Percentiles rank a stretch among this genome's conserved stretches.
phyloP scores from a whole-genome alignment of 768 basidiomycete species.

The Suillus spraguei region DNA sequence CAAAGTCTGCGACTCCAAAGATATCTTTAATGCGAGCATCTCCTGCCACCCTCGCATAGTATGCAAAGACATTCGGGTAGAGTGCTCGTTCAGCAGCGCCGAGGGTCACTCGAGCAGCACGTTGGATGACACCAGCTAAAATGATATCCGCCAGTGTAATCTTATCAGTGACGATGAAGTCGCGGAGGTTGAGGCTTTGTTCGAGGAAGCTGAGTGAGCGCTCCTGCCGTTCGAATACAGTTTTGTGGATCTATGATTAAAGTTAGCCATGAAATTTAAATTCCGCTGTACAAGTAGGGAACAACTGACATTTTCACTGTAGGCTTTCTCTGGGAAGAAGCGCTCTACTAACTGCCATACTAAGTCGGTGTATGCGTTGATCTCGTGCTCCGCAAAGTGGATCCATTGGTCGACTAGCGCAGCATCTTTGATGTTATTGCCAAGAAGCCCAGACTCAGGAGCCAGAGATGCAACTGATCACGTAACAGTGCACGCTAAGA shows the following conservation, averaged over 20 bases:
- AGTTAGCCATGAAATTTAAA: not conserved
- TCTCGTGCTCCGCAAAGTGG: conserved; percentile 32
- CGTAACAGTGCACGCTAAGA: not conserved
- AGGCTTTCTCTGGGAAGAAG: conserved; percentile 16
- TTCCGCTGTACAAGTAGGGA: not conserved
- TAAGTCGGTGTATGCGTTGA: conserved; percentile 24
- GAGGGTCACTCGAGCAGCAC: conserved; percentile 27
- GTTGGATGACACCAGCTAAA: conserved; percentile 25
- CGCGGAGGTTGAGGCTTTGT: conserved; percentile 23
- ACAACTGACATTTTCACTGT: conserved; percentile 27
- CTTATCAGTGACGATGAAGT: conserved; percentile 26
- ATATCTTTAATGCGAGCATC: conserved; percentile 24
- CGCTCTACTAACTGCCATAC: conserved; percentile 20
- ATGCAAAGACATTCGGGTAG: conserved; percentile 29
- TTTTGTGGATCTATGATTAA: conserved; percentile 22
- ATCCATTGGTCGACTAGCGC: conserved; percentile 35
- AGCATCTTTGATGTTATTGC: conserved; percentile 23
- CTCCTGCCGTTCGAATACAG: conserved; percentile 22
- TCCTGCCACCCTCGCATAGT: conserved; percentile 24
- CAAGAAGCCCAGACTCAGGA: conserved; percentile 30
- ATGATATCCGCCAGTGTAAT: conserved; percentile 32
- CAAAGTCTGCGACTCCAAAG: conserved; percentile 25
- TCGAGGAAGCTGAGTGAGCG: conserved; percentile 30
- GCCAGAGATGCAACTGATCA: conserved; percentile 25
- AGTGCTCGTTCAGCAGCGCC: conserved; percentile 28